Percentiles rank a stretch among this genome's conserved stretches.
These are phyloP conservation scores for Trypanosoma mega DNA, from an alignment of 208 protist genomes.

Conservation along the genomic window DNA sequence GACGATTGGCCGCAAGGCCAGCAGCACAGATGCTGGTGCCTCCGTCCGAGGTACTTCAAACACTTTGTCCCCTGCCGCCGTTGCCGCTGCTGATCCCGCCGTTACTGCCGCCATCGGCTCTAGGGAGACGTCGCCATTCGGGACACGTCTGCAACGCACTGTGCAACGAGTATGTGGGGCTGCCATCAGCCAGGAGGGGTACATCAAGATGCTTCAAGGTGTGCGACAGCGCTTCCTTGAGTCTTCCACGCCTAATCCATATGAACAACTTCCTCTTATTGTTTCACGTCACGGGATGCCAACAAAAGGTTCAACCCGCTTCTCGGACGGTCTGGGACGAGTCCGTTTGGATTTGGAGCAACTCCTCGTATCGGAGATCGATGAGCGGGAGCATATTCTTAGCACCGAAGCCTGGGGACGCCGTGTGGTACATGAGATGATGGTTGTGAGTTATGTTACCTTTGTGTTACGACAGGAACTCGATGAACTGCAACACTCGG, in stretches of 20 bases:
- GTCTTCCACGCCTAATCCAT: slow-evolving; percentile 7
- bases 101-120: no score
- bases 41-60: background rate
- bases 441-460: slow-evolving; percentile 72
- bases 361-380: no score
- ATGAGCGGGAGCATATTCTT: slow-evolving; percentile 41
- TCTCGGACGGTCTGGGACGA: no score
- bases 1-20: background rate
- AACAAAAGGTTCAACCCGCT: no score
- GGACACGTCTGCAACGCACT: slow-evolving; percentile 12
- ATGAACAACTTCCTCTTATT: slow-evolving; percentile 39
- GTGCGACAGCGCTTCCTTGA: slow-evolving; percentile 53
- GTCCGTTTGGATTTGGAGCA: no score
- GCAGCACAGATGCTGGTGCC: background rate
- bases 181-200: slow-evolving; percentile 27
- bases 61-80: no score
- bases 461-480: slow-evolving; percentile 73
- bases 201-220: slow-evolving; percentile 49
- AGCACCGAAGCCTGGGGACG: slow-evolving; percentile 63
- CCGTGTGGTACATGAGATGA: slow-evolving; percentile 66
- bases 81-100: no score
- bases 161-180: slow-evolving; percentile 34
- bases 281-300: background rate
- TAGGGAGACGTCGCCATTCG: no score
- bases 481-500: slow-evolving; percentile 49